phyloP scores from a whole-genome alignment of 192 early-diverging fungal genomes.

The Ambispora gerdemannii region DNA sequence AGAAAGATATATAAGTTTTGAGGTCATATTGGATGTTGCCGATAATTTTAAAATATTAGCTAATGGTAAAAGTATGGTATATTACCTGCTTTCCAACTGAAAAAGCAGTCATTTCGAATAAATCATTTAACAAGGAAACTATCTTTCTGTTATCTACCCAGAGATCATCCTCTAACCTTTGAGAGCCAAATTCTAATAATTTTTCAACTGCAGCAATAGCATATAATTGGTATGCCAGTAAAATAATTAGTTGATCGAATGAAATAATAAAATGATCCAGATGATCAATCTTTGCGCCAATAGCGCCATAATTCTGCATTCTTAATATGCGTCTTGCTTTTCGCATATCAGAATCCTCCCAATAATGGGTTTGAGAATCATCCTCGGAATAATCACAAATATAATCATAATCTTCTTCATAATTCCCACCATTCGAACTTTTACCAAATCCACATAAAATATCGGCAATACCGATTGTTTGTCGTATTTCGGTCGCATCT shows the following conservation, averaged over 20 bases:
- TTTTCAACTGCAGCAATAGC: constrained; percentile 24
- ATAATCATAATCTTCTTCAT: constrained; percentile 34
- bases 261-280: constrained; percentile 21
- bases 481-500: constrained; percentile 16
- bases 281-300: constrained; percentile 18
- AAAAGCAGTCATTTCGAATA: constrained; percentile 27
- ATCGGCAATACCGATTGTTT: constrained; percentile 31
- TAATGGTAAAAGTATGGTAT: neutral
- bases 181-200: constrained; percentile 15
- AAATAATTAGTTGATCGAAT: constrained; percentile 24
- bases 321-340: constrained; percentile 30
- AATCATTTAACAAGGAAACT: neutral
- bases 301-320: constrained; percentile 32
- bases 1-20: neutral
- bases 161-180: neutral
- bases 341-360: constrained; percentile 11
- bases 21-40: neutral
- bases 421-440: constrained; percentile 14
- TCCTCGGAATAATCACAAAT: constrained; percentile 23
- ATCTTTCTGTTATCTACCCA: constrained; percentile 10
- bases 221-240: constrained; percentile 26
- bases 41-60: no score
- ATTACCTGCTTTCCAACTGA: constrained; percentile 32
- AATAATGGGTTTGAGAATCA: constrained; percentile 3
- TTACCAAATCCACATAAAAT: constrained; percentile 30